phyloP scores from a whole-genome alignment of 1,139 yeast species.

The Schwanniomyces etchellsii region DNA sequence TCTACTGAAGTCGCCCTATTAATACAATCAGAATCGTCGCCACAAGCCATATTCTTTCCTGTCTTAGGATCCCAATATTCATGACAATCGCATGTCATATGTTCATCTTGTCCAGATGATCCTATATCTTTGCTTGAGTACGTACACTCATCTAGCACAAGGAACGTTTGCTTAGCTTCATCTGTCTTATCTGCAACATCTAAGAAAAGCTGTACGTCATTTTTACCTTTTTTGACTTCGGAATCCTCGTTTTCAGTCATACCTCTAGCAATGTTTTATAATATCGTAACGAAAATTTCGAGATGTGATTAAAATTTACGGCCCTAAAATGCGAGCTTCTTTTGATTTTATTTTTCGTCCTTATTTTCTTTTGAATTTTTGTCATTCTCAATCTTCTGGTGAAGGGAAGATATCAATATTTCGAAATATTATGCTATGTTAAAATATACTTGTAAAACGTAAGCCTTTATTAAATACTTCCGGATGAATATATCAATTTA shows the following conservation, averaged over 20 bases:
- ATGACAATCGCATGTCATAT: constrained; percentile 86
- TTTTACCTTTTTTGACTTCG: constrained; percentile 6
- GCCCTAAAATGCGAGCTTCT: not conserved
- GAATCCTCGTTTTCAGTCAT: constrained; percentile 8
- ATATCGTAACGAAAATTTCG: no score
- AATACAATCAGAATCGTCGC: constrained; percentile 82
- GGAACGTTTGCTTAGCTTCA: constrained; percentile 64
- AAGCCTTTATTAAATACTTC: no score
- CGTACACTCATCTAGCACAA: constrained; percentile 49
- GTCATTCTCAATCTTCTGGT: no score
- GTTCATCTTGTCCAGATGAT: constrained; percentile 60
- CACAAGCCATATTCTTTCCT: constrained; percentile 65
- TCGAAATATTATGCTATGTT: no score
- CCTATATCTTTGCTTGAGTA: constrained; percentile 61
- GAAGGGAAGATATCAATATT: no score
- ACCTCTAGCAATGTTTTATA: no score
- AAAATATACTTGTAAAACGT: no score
- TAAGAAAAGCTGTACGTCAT: constrained; percentile 29
- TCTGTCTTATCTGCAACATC: constrained; percentile 55
- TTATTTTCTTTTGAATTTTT: no score
- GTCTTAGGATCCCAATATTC: constrained; percentile 37
- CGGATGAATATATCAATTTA: no score
- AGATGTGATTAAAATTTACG: no score
- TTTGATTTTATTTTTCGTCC: not conserved
- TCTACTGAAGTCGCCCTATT: constrained; percentile 89